A percentile compares a stretch with the other conserved stretches of the same genome.
phyloP scores from a whole-genome alignment of 192 early-diverging fungal species.

The Linnemannia exigua region DNA sequence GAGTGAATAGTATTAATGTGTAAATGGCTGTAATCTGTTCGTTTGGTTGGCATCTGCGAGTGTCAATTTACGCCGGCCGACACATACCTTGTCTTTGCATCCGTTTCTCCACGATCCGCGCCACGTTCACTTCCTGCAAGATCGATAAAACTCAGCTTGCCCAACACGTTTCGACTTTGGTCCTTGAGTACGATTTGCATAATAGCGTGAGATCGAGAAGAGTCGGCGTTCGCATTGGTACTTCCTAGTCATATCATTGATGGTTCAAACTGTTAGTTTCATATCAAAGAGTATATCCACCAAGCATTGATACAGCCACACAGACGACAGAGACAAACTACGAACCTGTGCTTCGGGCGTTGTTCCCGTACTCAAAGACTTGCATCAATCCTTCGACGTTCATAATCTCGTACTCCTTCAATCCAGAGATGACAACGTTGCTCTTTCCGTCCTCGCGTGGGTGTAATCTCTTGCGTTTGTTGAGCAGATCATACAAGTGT shows the following conservation, averaged over 20 bases:
- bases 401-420: conserved; percentile 90
- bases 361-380: conserved; percentile 95
- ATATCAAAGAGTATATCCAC: neutral
- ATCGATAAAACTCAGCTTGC: conserved; percentile 98
- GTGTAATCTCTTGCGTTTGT: conserved; percentile 88
- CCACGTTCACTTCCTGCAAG: conserved; percentile 98
- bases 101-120: conserved; percentile 94
- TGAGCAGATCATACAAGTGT: conserved; percentile 93
- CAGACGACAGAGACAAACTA: neutral
- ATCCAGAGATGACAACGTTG: conserved; percentile 90
- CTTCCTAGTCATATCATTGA: conserved; percentile 64
- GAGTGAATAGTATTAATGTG: neutral
- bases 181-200: conserved; percentile 92
- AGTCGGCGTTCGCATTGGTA: conserved; percentile 95
- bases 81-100: conserved; percentile 87
- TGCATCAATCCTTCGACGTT: conserved; percentile 90
- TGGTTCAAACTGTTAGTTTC: neutral
- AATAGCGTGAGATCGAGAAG: conserved; percentile 98
- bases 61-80: too few species aligned
- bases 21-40: neutral
- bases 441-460: conserved; percentile 97
- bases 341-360: conserved; percentile 89
- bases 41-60: neutral
- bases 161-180: conserved; percentile 42
- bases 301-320: neutral